Conservation (phyloP, 441 rosid genomes). For the Bruguiera hainesii region DNA sequence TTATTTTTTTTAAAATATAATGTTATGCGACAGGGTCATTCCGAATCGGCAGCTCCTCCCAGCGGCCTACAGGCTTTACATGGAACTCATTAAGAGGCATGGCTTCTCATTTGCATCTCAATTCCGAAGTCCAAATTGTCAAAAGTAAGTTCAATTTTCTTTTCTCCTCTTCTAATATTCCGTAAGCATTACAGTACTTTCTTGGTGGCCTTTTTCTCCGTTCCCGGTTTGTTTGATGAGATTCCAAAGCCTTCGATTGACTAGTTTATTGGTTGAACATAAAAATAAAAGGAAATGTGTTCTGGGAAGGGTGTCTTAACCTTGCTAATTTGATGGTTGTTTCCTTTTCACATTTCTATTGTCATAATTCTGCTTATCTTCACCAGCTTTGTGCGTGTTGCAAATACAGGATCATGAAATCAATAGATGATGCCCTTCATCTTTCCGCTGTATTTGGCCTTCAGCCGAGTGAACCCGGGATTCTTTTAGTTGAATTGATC, state of each 20-base stretch:
- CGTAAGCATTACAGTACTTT: too few species aligned
- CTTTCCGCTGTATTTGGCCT: conserved; percentile 80
- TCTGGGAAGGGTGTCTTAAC: neutral
- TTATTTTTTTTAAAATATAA: neutral
- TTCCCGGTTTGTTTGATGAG: neutral
- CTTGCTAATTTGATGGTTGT: conserved; percentile 2
- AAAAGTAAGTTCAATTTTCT: conserved; percentile 38
- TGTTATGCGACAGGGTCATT: conserved; percentile 55
- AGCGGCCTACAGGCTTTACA: conserved; percentile 82
- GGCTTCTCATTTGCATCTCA: conserved; percentile 57
- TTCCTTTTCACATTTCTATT: neutral
- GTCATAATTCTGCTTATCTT: neutral
- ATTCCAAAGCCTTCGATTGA: neutral
- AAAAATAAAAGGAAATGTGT: neutral
- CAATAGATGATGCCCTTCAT: conserved; percentile 65
- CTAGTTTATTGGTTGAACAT: neutral
- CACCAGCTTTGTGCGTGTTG: conserved; percentile 1
- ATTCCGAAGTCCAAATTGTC: conserved; percentile 43
- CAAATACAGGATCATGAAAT: conserved; percentile 74
- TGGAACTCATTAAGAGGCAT: conserved; percentile 84
- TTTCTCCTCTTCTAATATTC: neutral
- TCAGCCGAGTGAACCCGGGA: conserved; percentile 58
- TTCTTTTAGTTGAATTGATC: conserved; percentile 71
- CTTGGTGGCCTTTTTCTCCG: neutral
- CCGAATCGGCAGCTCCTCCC: conserved; percentile 68